Conservation (phyloP, 352 stramenopile species). For the Aphanomyces invadans region DNA sequence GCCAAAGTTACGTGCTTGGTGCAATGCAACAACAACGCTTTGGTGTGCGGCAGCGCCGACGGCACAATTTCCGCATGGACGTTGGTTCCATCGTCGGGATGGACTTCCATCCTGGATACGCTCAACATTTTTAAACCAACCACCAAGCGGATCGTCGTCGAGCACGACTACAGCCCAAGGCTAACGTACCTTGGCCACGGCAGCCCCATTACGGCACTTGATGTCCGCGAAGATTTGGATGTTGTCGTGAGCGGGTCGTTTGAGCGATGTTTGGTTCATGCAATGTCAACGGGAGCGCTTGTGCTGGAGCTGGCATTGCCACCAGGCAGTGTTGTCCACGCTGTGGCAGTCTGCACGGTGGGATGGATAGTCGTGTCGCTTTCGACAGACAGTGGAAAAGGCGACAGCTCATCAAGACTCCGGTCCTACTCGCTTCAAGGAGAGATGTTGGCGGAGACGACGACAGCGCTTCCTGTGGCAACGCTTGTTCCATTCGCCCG, state of each 20-base stretch:
- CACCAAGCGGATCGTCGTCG: constrained; percentile 54
- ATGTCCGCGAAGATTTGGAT: constrained; percentile 58
- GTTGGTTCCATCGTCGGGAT: constrained; percentile 33
- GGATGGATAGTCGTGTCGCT: constrained; percentile 58
- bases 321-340: constrained; percentile 40
- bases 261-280: constrained; percentile 62
- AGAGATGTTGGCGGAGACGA: constrained; percentile 38
- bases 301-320: constrained; percentile 44
- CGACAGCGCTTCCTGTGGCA: constrained; percentile 38
- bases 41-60: constrained; percentile 38
- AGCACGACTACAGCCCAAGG: constrained; percentile 58
- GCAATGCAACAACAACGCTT: background rate
- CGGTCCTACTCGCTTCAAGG: constrained; percentile 75
- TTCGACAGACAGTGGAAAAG: constrained; percentile 44
- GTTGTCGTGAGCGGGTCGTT: constrained; percentile 65
- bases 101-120: constrained; percentile 58
- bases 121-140: constrained; percentile 61
- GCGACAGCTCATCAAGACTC: constrained; percentile 30
- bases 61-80: constrained; percentile 78
- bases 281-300: constrained; percentile 58
- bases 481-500: constrained; percentile 6
- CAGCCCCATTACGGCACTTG: constrained; percentile 53
- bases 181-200: constrained; percentile 67
- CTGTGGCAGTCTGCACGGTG: constrained; percentile 49
- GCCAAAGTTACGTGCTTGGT: constrained; percentile 57